Conservation (phyloP, 306 rosid genomes). For the Lagenaria siceraria region DNA sequence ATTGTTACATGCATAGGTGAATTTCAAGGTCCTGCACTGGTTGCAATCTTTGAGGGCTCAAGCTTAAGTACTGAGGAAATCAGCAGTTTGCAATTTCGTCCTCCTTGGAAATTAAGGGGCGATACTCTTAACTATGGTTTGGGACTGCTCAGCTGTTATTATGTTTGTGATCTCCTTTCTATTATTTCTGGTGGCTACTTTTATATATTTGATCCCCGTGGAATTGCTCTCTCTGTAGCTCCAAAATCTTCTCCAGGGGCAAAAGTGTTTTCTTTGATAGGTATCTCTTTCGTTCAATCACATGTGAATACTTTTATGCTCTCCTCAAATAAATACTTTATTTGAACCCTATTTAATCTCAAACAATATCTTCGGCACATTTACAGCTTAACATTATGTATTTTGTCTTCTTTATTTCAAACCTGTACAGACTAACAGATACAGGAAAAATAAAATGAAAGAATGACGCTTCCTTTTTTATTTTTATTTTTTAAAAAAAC, state of each 20-base stretch:
- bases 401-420: neutral
- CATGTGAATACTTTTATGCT: neutral
- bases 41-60: slow-evolving; percentile 77
- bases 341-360: neutral
- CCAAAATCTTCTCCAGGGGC: slow-evolving; percentile 60
- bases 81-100: slow-evolving; percentile 76
- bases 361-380: neutral
- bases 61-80: slow-evolving; percentile 87
- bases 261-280: slow-evolving; percentile 75
- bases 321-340: neutral
- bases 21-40: slow-evolving; percentile 91
- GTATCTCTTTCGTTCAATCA: slow-evolving; percentile 24
- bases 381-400: neutral
- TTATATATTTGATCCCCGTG: slow-evolving; percentile 88
- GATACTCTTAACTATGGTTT: slow-evolving; percentile 76
- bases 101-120: slow-evolving; percentile 93
- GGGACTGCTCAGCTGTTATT: slow-evolving; percentile 80
- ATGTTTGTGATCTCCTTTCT: slow-evolving; percentile 67
- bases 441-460: neutral
- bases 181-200: slow-evolving; percentile 75
- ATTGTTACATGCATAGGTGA: slow-evolving; percentile 51
- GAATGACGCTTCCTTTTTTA: neutral
- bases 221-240: slow-evolving; percentile 60
- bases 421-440: neutral
- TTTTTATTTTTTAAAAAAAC: neutral